Base-by-base conservation (phyloP, 495 filamentous ascomycete genomes). In the Astrothelium macrocarpum region DNA sequence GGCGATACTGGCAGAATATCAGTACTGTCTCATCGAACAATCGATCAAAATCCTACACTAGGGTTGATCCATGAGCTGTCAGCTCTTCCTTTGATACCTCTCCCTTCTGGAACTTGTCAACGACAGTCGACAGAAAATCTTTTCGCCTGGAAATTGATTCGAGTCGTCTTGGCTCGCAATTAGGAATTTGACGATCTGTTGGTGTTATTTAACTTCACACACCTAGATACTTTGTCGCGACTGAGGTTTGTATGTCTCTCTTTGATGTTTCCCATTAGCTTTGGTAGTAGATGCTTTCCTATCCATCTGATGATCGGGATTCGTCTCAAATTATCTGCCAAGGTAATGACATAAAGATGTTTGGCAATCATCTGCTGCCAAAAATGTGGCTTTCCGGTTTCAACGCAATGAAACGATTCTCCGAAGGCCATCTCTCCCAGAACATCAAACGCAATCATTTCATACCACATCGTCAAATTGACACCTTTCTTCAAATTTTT, bases 401-500 rank as follows among this genome's bases (percentile, higher is more conserved):
- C 67, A 11, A 71, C 32, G 23, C 62, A 61, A 14, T 64, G 53
- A 26, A 75, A 73, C 1, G 66, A 62, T 53, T 75, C 69, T 9
- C 73, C 71, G 59, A 75, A 75, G 0, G 72, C 71, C 72, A 75
- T 73, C n/a, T 75, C 73, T 2, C 73, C 72, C 0, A 73, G 64
- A 53, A 73, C 53, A 62, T 74, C 72, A 29, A 75, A 75, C 1
- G 64, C 60, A 2, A 59, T 49, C 66, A 70, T 70, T 28, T 71
- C 69, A 46, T 39, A 39, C 34, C 34, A 39, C 14, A 5, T 39
- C 34, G 34, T 39, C 34, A 75, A 60, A 62, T 75, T 71, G 53
- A 71, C 60, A 26, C 65, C 64, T 60, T 71, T 59, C 42, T 68
- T 67, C 18, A 53, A 64, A 9, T 66, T 53, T 26, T 66, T 70